These are phyloP conservation scores for Ophiostoma himal-ulmi DNA, from an alignment of 2,329 filamentous ascomycete genomes.

Conservation along the genomic window DNA sequence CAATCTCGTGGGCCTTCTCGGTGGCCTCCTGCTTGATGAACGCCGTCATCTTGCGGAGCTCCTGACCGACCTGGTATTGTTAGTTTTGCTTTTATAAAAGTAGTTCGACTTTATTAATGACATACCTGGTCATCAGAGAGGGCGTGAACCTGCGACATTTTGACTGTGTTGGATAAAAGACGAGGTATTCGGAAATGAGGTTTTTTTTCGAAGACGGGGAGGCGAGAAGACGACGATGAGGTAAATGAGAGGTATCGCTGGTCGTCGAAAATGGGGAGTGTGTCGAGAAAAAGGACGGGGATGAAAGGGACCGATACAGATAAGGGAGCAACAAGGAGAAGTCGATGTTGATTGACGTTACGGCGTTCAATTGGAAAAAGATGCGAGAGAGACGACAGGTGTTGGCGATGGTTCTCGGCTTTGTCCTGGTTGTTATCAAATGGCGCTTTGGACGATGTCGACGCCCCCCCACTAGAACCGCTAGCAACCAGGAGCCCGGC, in stretches of 20 bases:
- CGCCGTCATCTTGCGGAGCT: constrained; percentile 99
- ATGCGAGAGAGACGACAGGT: neutral
- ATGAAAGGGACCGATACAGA: neutral
- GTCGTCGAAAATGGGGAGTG: neutral
- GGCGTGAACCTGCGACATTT: constrained; percentile 83
- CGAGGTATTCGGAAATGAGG: constrained; percentile 23
- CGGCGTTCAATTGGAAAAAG: constrained; percentile 14
- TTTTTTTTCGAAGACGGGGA: constrained; percentile 18
- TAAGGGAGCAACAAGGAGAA: neutral
- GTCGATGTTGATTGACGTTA: neutral
- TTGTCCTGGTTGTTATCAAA: constrained; percentile 21
- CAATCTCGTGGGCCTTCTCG: constrained; percentile 95
- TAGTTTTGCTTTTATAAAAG: neutral
- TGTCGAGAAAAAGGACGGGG: neutral
- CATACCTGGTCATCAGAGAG: constrained; percentile 95
- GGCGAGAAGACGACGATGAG: neutral
- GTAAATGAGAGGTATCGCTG: neutral
- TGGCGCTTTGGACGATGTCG: constrained; percentile 20
- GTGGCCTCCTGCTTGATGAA: constrained; percentile 99
- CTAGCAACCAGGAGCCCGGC: constrained; percentile 13
- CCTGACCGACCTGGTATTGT: constrained; percentile 71
- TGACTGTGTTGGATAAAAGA: constrained; percentile 23
- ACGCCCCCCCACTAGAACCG: constrained; percentile 15
- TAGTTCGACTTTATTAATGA: neutral
- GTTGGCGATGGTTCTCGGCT: constrained; percentile 17